Evolutionary conservation across 331 rosid species (phyloP), one percentile per base, ranked within the genome.

Genomic region (Rosa hybrid): DNA sequence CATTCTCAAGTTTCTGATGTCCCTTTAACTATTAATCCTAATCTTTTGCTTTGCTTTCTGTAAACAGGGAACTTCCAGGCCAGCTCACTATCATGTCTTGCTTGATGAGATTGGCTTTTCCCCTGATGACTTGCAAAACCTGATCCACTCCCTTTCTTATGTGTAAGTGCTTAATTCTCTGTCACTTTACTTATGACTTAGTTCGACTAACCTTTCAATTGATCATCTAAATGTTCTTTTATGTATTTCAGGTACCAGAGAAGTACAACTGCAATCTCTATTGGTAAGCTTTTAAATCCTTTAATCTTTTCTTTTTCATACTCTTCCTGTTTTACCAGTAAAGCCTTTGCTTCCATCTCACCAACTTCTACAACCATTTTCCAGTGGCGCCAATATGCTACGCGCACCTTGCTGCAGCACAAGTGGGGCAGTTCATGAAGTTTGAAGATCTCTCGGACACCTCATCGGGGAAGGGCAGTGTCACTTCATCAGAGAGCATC

Each of bases 101-200:
- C 77, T 93, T 23, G 99, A 95, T 78, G 97, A 95, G 89, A 93
- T 93, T 59, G 99, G 97, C 69, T 91, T 95, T 87, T 89, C 99
- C 0, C 87, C 89, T 2, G 99, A 95, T 75, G 93, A 63, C 74
- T 78, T 95, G 85, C 97, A 95, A 83, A 87, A 91, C 76, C 81
- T 91, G 39, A 88, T 93, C 77, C 89, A 88, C 78, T 91, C 93
- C 17, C 87, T 93, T 39, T 90, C 87, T 77, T 95, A 95, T 14
- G 96, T 88, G 98, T 95, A 91, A 78, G 96, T 80, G 71, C 63
- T 89, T 80, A 8, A 49, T 49, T 74, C 48, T 51, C 76, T 69
- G 38, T 69, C 63, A 75, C 65, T 86, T 71, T 78, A 34, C 39
- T 30, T 62, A 4, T 13, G 68, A 12, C 68, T 46, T 38, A 0